phyloP scores from a whole-genome alignment of 805 yeast genomes.

The Monosporozyma unispora region DNA sequence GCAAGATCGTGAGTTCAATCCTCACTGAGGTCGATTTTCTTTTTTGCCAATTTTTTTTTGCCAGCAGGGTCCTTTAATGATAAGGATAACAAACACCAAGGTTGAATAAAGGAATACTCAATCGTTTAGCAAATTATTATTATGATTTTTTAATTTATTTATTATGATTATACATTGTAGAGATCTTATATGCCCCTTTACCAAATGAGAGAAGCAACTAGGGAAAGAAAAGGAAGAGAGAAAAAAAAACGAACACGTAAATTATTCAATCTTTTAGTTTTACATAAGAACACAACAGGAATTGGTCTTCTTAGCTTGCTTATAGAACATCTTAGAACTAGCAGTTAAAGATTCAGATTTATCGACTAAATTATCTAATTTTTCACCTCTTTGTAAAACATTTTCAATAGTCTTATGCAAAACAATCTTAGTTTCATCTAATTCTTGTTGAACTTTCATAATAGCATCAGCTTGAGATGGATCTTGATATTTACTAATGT shows the following conservation, averaged over 20 bases:
- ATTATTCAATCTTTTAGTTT: constrained; percentile 4
- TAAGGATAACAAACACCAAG: no score
- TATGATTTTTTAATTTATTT: no score
- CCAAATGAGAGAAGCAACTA: no score
- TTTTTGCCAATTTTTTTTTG: neutral
- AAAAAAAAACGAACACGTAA: neutral
- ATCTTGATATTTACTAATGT: constrained; percentile 82
- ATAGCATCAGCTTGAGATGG: constrained; percentile 95
- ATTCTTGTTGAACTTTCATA: constrained; percentile 94
- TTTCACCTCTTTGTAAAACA: constrained; percentile 93
- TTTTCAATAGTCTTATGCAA: constrained; percentile 91
- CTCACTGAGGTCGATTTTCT: constrained; percentile 43
- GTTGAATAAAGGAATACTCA: no score
- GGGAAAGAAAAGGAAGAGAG: neutral
- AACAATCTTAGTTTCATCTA: constrained; percentile 95
- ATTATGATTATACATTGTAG: no score
- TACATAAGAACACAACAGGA: constrained; percentile 77
- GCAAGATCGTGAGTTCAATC: constrained; percentile 56
- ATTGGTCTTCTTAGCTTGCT: constrained; percentile 91
- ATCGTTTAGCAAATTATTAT: no score
- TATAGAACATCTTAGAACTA: constrained; percentile 87
- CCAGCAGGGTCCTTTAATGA: no score
- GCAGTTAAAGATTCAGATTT: constrained; percentile 88
- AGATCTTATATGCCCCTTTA: no score
- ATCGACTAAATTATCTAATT: constrained; percentile 86